phyloP scores from a whole-genome alignment of 2,329 filamentous ascomycete genomes.

The Fusarium sp. region DNA sequence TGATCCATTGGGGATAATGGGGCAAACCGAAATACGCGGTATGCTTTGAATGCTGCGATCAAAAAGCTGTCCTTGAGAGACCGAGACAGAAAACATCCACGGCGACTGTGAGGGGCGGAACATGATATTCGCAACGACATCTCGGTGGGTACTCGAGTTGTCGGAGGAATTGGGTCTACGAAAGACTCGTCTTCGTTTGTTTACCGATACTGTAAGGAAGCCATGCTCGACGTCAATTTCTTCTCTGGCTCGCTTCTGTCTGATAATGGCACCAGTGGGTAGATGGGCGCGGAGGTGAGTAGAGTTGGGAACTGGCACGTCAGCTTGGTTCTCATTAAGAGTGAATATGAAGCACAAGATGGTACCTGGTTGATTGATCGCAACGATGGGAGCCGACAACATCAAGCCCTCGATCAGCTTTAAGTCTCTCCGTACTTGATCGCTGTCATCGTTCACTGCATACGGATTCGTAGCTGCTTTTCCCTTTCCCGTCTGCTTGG shows the following conservation, averaged over 20 bases:
- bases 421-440: neutral
- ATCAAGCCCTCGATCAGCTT: conserved; percentile 19
- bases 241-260: conserved; percentile 26
- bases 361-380: conserved; percentile 14
- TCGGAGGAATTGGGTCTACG: neutral
- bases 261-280: conserved; percentile 10
- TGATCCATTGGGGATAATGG: conserved; percentile 16
- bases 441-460: neutral
- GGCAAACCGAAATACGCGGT: conserved; percentile 21
- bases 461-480: neutral
- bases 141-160: neutral
- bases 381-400: conserved; percentile 5
- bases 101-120: conserved; percentile 7
- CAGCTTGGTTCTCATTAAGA: neutral
- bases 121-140: conserved; percentile 19
- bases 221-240: conserved; percentile 14
- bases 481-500: neutral
- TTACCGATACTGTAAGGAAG: conserved; percentile 12
- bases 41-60: conserved; percentile 29
- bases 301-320: neutral
- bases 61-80: conserved; percentile 29
- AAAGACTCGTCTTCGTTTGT: conserved; percentile 16
- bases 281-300: conserved; percentile 1
- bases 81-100: conserved; percentile 15
- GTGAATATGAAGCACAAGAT: neutral